These are phyloP conservation scores for Fusarium solani-melongenae DNA, from an alignment of 2,329 filamentous ascomycete species.

Conservation along the genomic window DNA sequence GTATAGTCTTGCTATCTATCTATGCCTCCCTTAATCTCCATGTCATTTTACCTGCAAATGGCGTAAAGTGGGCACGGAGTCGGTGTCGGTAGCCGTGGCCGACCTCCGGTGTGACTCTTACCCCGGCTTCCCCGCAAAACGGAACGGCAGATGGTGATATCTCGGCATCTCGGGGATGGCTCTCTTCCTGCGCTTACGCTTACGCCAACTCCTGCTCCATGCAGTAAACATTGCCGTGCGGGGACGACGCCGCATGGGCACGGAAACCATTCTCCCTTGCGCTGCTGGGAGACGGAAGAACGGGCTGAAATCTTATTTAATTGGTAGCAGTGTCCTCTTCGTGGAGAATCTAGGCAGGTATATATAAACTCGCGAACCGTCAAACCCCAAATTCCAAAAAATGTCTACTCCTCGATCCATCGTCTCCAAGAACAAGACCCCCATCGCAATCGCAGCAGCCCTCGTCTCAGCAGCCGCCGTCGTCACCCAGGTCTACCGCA, in stretches of 20 bases:
- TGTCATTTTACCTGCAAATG: neutral
- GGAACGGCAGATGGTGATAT: conserved; percentile 37
- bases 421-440: conserved; percentile 31
- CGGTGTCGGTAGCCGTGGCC: conserved; percentile 30
- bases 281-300: neutral
- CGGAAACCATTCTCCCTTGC: neutral
- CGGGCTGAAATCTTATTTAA: conserved; percentile 13
- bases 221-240: conserved; percentile 23
- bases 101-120: conserved; percentile 9
- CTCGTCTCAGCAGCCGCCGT: conserved; percentile 38
- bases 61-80: conserved; percentile 27
- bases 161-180: conserved; percentile 41
- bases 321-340: neutral
- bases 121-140: conserved; percentile 32
- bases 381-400: neutral
- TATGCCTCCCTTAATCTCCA: neutral
- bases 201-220: conserved; percentile 17
- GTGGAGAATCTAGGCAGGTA: neutral
- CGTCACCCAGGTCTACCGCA: conserved; percentile 33
- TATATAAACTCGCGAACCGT: neutral
- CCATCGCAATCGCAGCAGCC: conserved; percentile 35
- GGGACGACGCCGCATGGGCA: neutral
- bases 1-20: neutral
- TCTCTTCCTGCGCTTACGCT: conserved; percentile 5
- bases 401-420: conserved; percentile 31